These are phyloP conservation scores for Suhomyces anneliseae DNA, from an alignment of 1,139 yeast genomes.

Conservation along the genomic window DNA sequence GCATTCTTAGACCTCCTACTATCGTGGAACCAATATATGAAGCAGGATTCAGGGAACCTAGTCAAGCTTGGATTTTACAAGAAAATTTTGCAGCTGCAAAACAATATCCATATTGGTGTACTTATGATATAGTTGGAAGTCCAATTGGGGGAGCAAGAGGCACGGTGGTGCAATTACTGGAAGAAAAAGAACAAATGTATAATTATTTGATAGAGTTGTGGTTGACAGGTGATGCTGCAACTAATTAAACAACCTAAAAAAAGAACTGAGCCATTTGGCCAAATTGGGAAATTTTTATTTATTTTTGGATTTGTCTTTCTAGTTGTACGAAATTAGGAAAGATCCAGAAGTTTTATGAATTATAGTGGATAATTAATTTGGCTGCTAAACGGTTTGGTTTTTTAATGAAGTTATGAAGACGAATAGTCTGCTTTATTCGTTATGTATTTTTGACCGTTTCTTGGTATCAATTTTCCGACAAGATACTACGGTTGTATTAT, in stretches of 20 bases:
- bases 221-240: slow-evolving; percentile 1
- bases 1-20: slow-evolving; percentile 25
- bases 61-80: slow-evolving; percentile 25
- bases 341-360: too few species aligned
- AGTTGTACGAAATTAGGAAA: too few species aligned
- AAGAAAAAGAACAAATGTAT: slow-evolving; percentile 6
- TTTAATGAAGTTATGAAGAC: too few species aligned
- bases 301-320: too few species aligned
- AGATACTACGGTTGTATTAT: too few species aligned
- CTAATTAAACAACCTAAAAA: neutral
- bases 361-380: too few species aligned
- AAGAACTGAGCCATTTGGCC: neutral
- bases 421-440: too few species aligned
- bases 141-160: slow-evolving; percentile 12
- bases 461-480: too few species aligned
- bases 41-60: slow-evolving; percentile 23
- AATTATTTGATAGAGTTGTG: slow-evolving; percentile 13
- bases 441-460: too few species aligned
- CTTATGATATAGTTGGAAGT: slow-evolving; percentile 34
- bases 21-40: slow-evolving; percentile 17
- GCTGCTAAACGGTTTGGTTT: too few species aligned
- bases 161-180: slow-evolving; percentile 4
- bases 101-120: slow-evolving; percentile 35
- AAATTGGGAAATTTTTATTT: too few species aligned
- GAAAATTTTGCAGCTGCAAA: slow-evolving; percentile 17